phyloP scores from a whole-genome alignment of 2,329 filamentous ascomycete species.

The Furcasterigmium furcatum region DNA sequence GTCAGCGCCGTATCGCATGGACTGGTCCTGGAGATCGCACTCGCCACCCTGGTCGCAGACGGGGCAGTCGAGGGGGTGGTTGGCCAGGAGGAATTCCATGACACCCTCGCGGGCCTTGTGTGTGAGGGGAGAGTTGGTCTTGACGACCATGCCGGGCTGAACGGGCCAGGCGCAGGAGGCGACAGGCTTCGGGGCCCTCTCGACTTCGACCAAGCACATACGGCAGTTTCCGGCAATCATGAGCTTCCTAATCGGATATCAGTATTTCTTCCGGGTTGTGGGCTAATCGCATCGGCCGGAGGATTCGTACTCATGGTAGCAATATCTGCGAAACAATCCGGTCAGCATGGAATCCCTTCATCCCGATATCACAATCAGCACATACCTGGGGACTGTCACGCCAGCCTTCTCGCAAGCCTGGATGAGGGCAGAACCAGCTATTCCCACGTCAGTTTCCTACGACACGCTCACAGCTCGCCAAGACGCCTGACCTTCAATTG shows the following conservation, averaged over 20 bases:
- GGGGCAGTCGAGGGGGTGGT: slow-evolving; percentile 93
- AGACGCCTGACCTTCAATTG: slow-evolving; percentile 73
- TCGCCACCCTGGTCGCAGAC: slow-evolving; percentile 99
- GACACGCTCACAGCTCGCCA: slow-evolving; percentile 6
- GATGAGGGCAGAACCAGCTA: slow-evolving; percentile 94
- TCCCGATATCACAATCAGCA: slow-evolving; percentile 7
- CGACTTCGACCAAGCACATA: slow-evolving; percentile 99
- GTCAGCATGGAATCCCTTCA: slow-evolving; percentile 24
- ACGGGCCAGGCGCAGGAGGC: slow-evolving; percentile 99
- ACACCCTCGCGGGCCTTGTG: slow-evolving; percentile 99
- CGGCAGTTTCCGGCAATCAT: slow-evolving; percentile 99
- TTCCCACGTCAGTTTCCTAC: slow-evolving; percentile 18
- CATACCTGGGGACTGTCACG: slow-evolving; percentile 78
- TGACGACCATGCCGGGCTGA: slow-evolving; percentile 97
- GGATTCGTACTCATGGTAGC: slow-evolving; percentile 86
- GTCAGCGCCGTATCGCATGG: slow-evolving; percentile 96
- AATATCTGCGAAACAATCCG: slow-evolving; percentile 63
- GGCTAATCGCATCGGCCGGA: slow-evolving; percentile 18
- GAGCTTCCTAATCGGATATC: slow-evolving; percentile 66
- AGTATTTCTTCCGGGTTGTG: slow-evolving; percentile 20
- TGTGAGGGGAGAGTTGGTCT: slow-evolving; percentile 92
- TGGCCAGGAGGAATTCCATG: slow-evolving; percentile 97
- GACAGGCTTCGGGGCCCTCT: slow-evolving; percentile 92
- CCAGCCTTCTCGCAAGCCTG: slow-evolving; percentile 99
- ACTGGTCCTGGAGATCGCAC: slow-evolving; percentile 98